phyloP scores from a whole-genome alignment of 176 grass and related monocot genomes.

The Phyllostachys edulis region DNA sequence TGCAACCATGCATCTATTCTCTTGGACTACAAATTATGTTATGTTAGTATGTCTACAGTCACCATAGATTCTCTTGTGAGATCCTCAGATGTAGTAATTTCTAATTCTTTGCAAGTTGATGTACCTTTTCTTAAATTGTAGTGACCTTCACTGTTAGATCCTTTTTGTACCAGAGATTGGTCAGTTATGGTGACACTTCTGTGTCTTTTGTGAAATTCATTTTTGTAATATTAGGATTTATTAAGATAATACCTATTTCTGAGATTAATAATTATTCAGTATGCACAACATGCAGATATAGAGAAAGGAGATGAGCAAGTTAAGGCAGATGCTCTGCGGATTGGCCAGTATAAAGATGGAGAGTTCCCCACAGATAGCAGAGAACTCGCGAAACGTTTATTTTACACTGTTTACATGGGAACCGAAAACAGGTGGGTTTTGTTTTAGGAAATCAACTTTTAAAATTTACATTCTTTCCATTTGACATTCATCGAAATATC shows the following conservation, averaged over 20 bases:
- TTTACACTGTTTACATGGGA: slow-evolving; percentile 98
- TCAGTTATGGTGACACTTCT: not conserved
- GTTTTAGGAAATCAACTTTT: slow-evolving; percentile 15
- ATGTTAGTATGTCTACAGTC: not conserved
- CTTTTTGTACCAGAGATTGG: not conserved
- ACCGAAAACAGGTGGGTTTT: slow-evolving; percentile 80
- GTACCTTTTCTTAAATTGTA: not conserved
- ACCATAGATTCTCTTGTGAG: not conserved
- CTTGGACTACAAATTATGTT: no score
- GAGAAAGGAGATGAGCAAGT: slow-evolving; percentile 94
- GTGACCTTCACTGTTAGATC: not conserved
- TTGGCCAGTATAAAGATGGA: slow-evolving; percentile 87
- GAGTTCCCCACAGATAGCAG: slow-evolving; percentile 71
- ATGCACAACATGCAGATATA: slow-evolving; percentile 64
- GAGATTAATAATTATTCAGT: no score
- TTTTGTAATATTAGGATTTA: not conserved
- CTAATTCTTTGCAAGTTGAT: not conserved
- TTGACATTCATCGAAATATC: not conserved
- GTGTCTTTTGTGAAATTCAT: not conserved
- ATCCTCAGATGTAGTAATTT: not conserved
- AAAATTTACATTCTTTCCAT: not conserved
- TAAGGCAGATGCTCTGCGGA: slow-evolving; percentile 75
- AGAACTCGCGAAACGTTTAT: slow-evolving; percentile 77
- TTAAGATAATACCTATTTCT: not conserved
- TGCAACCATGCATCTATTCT: not conserved